phyloP scores from a whole-genome alignment of 148 eudicot genomes.

The Rhododendron ovatum region DNA sequence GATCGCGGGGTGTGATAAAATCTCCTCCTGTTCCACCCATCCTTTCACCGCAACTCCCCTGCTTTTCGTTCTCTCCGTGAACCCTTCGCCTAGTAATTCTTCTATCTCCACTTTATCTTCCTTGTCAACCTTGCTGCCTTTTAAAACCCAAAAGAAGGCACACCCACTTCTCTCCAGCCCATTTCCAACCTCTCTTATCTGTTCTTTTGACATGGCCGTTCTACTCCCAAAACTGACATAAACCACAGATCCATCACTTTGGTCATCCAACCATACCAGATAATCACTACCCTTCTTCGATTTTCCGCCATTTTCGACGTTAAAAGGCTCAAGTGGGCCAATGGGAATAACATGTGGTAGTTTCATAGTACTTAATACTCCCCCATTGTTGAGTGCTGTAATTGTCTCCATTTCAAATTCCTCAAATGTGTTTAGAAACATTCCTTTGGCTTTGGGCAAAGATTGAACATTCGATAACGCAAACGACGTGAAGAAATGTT shows the following conservation, averaged over 20 bases:
- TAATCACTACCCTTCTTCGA: not conserved
- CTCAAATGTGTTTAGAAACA: slow-evolving; percentile 26
- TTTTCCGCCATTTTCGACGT: not conserved
- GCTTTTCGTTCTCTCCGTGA: slow-evolving; percentile 17
- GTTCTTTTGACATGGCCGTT: slow-evolving; percentile 32
- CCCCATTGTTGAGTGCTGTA: slow-evolving; percentile 14
- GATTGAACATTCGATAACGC: slow-evolving; percentile 6
- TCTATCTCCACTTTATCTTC: no score
- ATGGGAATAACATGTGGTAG: slow-evolving; percentile 21
- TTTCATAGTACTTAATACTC: not conserved
- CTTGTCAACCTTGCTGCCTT: slow-evolving; percentile 33
- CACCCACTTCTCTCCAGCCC: slow-evolving; percentile 35
- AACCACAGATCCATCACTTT: slow-evolving; percentile 25
- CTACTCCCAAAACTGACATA: slow-evolving; percentile 47
- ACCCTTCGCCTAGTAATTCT: slow-evolving; percentile 22
- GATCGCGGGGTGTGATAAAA: slow-evolving; percentile 31
- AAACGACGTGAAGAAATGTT: slow-evolving; percentile 22
- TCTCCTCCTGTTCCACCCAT: slow-evolving; percentile 41
- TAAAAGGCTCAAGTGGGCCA: slow-evolving; percentile 16
- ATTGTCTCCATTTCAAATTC: slow-evolving; percentile 28
- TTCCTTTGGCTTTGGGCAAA: slow-evolving; percentile 11
- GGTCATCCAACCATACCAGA: slow-evolving; percentile 34
- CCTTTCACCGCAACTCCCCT: slow-evolving; percentile 33
- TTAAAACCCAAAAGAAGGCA: slow-evolving; percentile 46
- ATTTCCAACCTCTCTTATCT: slow-evolving; percentile 34